These are phyloP conservation scores for Panicum hallii DNA, from an alignment of 202 grass and related monocot species.

Conservation along the genomic window DNA sequence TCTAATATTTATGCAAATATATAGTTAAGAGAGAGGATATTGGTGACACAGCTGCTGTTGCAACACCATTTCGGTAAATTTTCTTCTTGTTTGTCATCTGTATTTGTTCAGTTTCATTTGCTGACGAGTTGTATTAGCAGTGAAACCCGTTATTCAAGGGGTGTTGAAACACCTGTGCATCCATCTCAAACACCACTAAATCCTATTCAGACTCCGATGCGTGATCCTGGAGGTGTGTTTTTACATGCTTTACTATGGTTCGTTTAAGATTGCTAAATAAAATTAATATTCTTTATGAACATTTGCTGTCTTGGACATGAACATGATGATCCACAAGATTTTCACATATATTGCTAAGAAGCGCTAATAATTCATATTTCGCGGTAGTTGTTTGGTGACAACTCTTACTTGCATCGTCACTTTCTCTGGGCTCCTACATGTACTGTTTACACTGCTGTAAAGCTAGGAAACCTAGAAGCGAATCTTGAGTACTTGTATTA, in stretches of 20 bases:
- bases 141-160: slow-evolving; percentile 65
- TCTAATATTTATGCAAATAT: slow-evolving; percentile 41
- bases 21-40: slow-evolving; percentile 78
- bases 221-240: slow-evolving; percentile 63
- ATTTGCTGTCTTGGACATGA: not conserved
- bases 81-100: not conserved
- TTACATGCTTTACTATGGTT: slow-evolving; percentile 40
- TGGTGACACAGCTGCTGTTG: slow-evolving; percentile 50
- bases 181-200: slow-evolving; percentile 78
- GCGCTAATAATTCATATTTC: not conserved
- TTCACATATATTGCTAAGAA: slow-evolving; percentile 30
- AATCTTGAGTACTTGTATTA: not conserved
- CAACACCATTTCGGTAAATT: slow-evolving; percentile 71
- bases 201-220: slow-evolving; percentile 83
- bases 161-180: slow-evolving; percentile 76
- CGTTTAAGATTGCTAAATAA: not conserved
- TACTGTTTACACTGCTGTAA: not conserved
- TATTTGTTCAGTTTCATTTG: slow-evolving; percentile 40
- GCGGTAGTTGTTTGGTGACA: not conserved
- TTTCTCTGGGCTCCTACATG: not conserved
- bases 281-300: not conserved
- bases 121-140: slow-evolving; percentile 54
- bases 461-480: not conserved
- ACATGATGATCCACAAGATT: slow-evolving; percentile 2
- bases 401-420: not conserved